Conservation (phyloP, 768 basidiomycete species). For the Chiua virens region DNA sequence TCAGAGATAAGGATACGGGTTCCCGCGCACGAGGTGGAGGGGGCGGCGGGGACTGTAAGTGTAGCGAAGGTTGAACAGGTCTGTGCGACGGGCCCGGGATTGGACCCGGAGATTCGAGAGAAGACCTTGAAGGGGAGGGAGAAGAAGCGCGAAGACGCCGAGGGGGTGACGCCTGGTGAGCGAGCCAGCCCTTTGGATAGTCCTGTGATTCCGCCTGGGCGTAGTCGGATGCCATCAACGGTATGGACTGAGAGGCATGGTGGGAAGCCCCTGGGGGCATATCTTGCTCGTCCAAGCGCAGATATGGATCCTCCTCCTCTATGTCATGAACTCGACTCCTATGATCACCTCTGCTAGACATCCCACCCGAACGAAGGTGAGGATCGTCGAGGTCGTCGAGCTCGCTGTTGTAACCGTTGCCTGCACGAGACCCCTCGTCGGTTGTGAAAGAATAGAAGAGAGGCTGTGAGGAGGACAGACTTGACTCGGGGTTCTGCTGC, state of each 20-base stretch:
- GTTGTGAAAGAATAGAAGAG: conserved; percentile 89
- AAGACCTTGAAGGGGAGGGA: conserved; percentile 36
- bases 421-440: conserved; percentile 60
- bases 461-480: conserved; percentile 67
- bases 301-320: conserved; percentile 76
- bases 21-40: conserved; percentile 44
- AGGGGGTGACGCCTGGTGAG: conserved; percentile 71
- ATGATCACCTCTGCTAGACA: conserved; percentile 28
- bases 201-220: conserved; percentile 40
- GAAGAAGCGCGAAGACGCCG: conserved; percentile 42
- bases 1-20: conserved; percentile 65
- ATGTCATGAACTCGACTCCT: conserved; percentile 34
- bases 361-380: conserved; percentile 52
- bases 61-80: conserved; percentile 33
- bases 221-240: conserved; percentile 36
- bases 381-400: conserved; percentile 79
- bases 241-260: conserved; percentile 37
- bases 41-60: conserved; percentile 34
- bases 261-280: conserved; percentile 39
- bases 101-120: conserved; percentile 34
- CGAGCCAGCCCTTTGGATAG: conserved; percentile 61
- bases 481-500: conserved; percentile 50
- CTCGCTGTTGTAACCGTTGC: conserved; percentile 47
- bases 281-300: conserved; percentile 71
- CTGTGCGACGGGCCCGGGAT: conserved; percentile 34